phyloP scores from a whole-genome alignment of 768 basidiomycete species.

The Trametes punicea region DNA sequence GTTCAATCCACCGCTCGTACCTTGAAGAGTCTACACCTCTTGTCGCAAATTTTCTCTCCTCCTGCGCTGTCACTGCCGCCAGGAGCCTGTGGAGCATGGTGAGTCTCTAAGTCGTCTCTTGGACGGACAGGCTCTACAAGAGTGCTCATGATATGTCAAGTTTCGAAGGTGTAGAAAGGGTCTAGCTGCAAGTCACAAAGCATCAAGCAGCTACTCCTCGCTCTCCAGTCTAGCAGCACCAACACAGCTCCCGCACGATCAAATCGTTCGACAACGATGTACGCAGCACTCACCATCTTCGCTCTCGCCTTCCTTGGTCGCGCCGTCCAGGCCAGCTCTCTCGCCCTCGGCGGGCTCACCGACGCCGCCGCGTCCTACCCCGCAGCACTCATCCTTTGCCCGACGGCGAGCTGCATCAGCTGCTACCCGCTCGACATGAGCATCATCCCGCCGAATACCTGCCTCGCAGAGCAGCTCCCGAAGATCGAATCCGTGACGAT shows the following conservation, averaged over 20 bases:
- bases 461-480: background rate
- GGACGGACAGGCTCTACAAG: too few relatives aligned
- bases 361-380: background rate
- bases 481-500: conserved; percentile 28
- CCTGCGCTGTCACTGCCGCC: too few relatives aligned
- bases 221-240: background rate
- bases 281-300: background rate
- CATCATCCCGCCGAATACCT: conserved; percentile 1
- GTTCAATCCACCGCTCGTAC: too few relatives aligned
- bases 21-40: too few relatives aligned
- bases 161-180: background rate
- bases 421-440: conserved; percentile 7
- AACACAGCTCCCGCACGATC: background rate
- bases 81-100: too few relatives aligned
- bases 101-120: too few relatives aligned
- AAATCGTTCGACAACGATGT: background rate
- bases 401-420: conserved; percentile 2
- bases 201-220: background rate
- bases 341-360: background rate
- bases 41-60: too few relatives aligned
- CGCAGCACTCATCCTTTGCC: conserved; percentile 2
- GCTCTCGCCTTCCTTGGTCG: background rate
- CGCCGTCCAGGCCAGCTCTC: conserved; percentile 27
- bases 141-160: background rate
- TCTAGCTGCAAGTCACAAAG: background rate